Conservation (phyloP, 148 eudicot species). For the Drosera capensis region DNA sequence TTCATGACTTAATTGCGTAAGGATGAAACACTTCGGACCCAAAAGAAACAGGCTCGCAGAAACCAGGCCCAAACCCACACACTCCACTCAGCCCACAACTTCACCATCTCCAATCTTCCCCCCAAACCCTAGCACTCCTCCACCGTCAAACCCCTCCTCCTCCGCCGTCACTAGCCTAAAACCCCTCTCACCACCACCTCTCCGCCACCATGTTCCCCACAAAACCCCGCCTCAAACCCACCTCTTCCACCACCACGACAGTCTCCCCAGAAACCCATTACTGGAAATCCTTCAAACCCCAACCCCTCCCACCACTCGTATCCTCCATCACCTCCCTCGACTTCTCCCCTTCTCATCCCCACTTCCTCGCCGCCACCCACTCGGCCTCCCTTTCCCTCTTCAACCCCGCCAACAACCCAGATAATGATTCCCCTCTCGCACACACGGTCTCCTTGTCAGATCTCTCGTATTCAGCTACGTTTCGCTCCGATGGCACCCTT, state of each 20-base stretch:
- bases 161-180: too few relatives aligned
- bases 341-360: slow-evolving; percentile 47
- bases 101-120: too few relatives aligned
- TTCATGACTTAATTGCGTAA: too few relatives aligned
- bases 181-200: not conserved
- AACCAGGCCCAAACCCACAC: too few relatives aligned
- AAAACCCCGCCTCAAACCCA: slow-evolving; percentile 51
- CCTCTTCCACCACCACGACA: slow-evolving; percentile 29
- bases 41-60: too few relatives aligned
- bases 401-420: slow-evolving; percentile 27
- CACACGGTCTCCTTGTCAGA: slow-evolving; percentile 44
- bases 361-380: slow-evolving; percentile 57
- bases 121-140: too few relatives aligned
- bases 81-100: too few relatives aligned
- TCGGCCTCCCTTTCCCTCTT: slow-evolving; percentile 46
- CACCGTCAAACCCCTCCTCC: too few relatives aligned
- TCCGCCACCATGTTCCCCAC: slow-evolving; percentile 30
- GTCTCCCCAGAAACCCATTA: slow-evolving; percentile 50
- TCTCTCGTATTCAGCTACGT: slow-evolving; percentile 46
- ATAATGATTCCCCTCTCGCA: slow-evolving; percentile 18
- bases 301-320: slow-evolving; percentile 19
- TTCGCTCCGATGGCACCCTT: slow-evolving; percentile 57
- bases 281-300: slow-evolving; percentile 77
- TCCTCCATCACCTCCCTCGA: slow-evolving; percentile 43
- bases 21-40: too few relatives aligned